These are phyloP conservation scores for Xylariaceae sp. DNA, from an alignment of 2,329 filamentous ascomycete genomes.

Conservation along the genomic window DNA sequence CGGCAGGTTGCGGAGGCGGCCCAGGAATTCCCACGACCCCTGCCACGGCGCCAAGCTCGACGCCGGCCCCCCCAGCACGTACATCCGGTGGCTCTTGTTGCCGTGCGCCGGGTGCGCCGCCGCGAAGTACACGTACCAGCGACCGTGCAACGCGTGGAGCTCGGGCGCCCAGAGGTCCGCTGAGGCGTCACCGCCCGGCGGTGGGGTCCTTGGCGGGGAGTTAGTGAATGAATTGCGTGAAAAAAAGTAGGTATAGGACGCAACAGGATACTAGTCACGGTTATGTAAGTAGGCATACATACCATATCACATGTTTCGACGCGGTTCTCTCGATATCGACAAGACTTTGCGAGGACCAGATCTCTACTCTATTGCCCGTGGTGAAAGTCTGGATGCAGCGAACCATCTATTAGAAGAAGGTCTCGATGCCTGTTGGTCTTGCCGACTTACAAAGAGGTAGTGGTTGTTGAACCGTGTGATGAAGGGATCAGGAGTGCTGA, in stretches of 20 bases:
- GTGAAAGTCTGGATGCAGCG: constrained; percentile 35
- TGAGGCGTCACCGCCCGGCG: constrained; percentile 34
- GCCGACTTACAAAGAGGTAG: constrained; percentile 34
- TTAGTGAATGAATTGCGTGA: not conserved
- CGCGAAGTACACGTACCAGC: constrained; percentile 41
- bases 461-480: constrained; percentile 28
- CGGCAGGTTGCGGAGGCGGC: constrained; percentile 33
- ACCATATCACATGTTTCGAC: constrained; percentile 36
- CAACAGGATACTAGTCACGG: not conserved
- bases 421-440: not conserved
- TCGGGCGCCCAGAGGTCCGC: constrained; percentile 40
- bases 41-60: constrained; percentile 32
- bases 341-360: constrained; percentile 35
- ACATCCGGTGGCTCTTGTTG: constrained; percentile 39
- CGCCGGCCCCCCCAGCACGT: constrained; percentile 36
- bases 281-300: constrained; percentile 2
- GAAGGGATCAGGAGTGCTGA: constrained; percentile 37
- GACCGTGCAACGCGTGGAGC: constrained; percentile 34
- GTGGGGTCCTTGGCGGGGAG: constrained; percentile 32
- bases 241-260: not conserved
- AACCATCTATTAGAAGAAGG: not conserved
- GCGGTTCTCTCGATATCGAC: constrained; percentile 32
- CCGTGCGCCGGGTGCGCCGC: constrained; percentile 33
- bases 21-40: constrained; percentile 38
- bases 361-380: constrained; percentile 36